Base-by-base conservation (phyloP, 768 basidiomycete genomes). In the Russula vinacea region DNA sequence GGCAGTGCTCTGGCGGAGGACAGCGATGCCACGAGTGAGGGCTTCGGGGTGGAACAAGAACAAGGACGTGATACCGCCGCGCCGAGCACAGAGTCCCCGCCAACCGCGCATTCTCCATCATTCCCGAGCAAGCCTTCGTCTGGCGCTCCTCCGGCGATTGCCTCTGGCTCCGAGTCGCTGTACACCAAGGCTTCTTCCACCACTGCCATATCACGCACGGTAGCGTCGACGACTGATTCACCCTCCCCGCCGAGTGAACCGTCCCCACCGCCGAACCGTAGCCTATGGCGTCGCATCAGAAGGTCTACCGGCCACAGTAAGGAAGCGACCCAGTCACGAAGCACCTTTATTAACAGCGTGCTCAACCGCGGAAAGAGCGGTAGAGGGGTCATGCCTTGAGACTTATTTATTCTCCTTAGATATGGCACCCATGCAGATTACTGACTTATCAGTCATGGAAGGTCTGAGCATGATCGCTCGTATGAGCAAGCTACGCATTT, bases 261-360 rank as follows among this genome's bases (percentile, higher is more conserved):
- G n/a, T 33, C 58, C 19, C 45, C 52, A 50, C 14, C 29, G n/a
- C 33, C 59, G 5, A 56, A 32, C 9, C 58, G 47, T 33, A 56
- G 64, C 33, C 19, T 65, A 29, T 65, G 64, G 64, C 54, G 53
- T 35, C 64, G 64, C 40, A 39, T 60, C 29, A 54, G 62, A 37
- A 67, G 54, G 37, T 56, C 56, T 3, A 35, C 35, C 42, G 50
- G 47, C 7, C 39, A 63, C 32, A 42, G 47, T 29, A 50, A 55
- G 24, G 56, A 63, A 7, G 37, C 40, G 14, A 19, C 13, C n/a
- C 37, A 49, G 53, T 44, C 60, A 29, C 45, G 63, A 55, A 52
- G 35, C 64, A 56, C 64, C 22, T 62, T 64, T 56, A 56, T 49
- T 49, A 66, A 56, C 19, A 53, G 47, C 32, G 19, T 51, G 40